Base-by-base conservation (phyloP, 208 protist species). In the Cochliopodium minus region DNA sequence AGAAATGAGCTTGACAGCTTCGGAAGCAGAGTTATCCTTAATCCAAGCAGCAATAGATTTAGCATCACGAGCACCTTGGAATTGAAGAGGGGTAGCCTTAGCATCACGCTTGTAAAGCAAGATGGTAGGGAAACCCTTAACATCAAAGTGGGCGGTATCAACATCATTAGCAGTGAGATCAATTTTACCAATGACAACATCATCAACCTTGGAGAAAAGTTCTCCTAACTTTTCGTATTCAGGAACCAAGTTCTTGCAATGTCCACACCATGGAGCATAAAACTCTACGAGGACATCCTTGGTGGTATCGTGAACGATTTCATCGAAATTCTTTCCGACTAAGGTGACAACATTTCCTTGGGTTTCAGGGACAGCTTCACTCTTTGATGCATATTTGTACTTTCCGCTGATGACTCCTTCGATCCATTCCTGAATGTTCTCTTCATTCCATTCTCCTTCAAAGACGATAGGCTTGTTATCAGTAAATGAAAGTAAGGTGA, bases 251-350 rank as follows among this genome's bases (percentile, higher is more conserved):
- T 26, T 26, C 17, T 53, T 53, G 25, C 48, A 53, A 30, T 53
- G 48, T 17, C 48, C 48, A 53, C 48, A 53, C 48, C 48, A 53
- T 53, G 48, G 48, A 38, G 48, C 48, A 38, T 53, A 53, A 17
- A 53, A 53, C 17, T 53, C 48, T 20, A 53, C 13, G 3, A 53
- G 38, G 0, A 92, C 86, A 57, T 89, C 72, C 62, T 91, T 89
- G 11, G 56, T 71, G 1, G 65, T 48, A 40, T 93, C 73, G 9
- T 83, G 61, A 11, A 90, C 81, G 33, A 85, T 65, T 0, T 33
- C 43, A 33, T 88, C 61, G 63, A 85, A 88, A 56, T 76, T 87
- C 9, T 71, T 57, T 0, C 71, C 65, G 58, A 57, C 73, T 15
- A 91, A 71, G 4, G 9, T 39, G 13, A 53, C 48, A 23, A 30